Evolutionary conservation across 2,329 filamentous ascomycete genomes (phyloP), one percentile per base, ranked within the genome.

Genomic region (Fusarium acutatum): DNA sequence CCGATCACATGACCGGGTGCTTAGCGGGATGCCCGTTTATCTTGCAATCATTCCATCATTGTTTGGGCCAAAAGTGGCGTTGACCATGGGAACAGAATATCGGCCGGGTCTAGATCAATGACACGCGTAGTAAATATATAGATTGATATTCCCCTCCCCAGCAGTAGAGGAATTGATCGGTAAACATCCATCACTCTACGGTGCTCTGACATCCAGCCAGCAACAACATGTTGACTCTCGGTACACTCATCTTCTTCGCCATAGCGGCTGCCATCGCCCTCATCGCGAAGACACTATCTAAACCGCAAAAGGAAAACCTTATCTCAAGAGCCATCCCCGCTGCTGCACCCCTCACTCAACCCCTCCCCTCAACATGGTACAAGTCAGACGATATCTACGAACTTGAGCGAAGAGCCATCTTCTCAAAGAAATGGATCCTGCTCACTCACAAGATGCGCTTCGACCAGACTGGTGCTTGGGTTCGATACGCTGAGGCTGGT

Each of bases 371-470:
- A 41, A 68, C 69, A 15, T 89, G 87, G 88, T 89, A 87, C 77
- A 83, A 80, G 26, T 86, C 85, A 10, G 79, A 81, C n/a, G 84
- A 85, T 53, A 87, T 89, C 80, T 89, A 87, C 69, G 83, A 89
- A 73, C 84, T 90, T 1, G 88, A 90, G 74, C 80, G 86, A 30
- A 84, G 88, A 17, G 85, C 88, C 47, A 87, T 89, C 74, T 90
- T 89, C 76, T 90, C 88, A 44, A 83, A 84, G 73, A 85, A 86
- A 73, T 89, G 88, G 88, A 83, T 88, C 40, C 82, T 88, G 26
- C 84, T 86, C 26, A 89, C 88, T 61, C 84, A 90, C 82, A 82
- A 85, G 72, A 81, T 82, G 64, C 84, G 87, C 56, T 82, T 90
- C 46, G 75, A 79, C 50, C 85, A 88, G 60, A 76, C 83, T 6